Conservation (phyloP, 192 early-diverging fungal species). For the Entomortierella parvispora region DNA sequence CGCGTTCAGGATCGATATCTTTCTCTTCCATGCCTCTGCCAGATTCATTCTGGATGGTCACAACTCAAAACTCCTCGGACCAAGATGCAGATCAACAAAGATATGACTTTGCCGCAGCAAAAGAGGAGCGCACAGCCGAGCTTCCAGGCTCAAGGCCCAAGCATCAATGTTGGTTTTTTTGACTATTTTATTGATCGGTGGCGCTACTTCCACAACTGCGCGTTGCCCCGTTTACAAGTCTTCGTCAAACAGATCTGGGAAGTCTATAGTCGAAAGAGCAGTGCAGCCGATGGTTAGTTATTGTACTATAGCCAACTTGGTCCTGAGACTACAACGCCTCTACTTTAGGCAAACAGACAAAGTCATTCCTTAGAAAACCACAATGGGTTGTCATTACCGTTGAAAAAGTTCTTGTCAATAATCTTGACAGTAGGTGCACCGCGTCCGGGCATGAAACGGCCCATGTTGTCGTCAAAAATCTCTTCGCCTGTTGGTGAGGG, state of each 20-base stretch:
- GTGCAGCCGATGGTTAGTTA: neutral
- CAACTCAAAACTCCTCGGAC: too few relatives aligned
- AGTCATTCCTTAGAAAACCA: neutral
- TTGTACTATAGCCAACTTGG: too few relatives aligned
- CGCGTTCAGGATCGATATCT: too few relatives aligned
- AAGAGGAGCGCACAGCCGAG: neutral
- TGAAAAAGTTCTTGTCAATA: constrained; percentile 44
- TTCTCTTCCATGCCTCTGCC: too few relatives aligned
- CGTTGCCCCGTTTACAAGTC: constrained; percentile 25
- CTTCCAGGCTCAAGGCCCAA: neutral
- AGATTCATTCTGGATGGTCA: too few relatives aligned
- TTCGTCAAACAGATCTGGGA: constrained; percentile 39
- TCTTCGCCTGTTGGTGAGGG: constrained; percentile 41
- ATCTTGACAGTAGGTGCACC: constrained; percentile 20
- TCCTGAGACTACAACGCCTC: too few relatives aligned
- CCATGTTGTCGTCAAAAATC: constrained; percentile 17
- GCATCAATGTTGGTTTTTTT: too few relatives aligned
- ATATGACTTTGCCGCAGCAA: too few relatives aligned
- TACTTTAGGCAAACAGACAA: constrained; percentile 3
- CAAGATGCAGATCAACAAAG: too few relatives aligned
- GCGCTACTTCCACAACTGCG: too few relatives aligned
- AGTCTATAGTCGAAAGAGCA: constrained; percentile 18
- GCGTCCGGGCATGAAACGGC: neutral
- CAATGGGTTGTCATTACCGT: constrained; percentile 7
- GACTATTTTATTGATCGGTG: too few relatives aligned